These are phyloP conservation scores for Ogataea thermomethanolica DNA, from an alignment of 805 yeast genomes.

Conservation along the genomic window DNA sequence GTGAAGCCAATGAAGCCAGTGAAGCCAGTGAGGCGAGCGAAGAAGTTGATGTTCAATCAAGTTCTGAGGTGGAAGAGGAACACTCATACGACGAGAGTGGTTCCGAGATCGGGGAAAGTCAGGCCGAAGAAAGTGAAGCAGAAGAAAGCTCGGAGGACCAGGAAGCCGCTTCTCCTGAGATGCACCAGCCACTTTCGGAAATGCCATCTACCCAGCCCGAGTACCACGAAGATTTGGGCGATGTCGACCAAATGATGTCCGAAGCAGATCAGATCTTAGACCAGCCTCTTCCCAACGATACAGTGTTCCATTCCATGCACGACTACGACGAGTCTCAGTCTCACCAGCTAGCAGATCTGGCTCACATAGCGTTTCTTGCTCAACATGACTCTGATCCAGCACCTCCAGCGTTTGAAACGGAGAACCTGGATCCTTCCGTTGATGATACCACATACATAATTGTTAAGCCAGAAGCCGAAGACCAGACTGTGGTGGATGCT, in stretches of 20 bases:
- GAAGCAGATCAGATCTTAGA: slow-evolving; percentile 3
- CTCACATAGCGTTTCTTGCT: slow-evolving; percentile 3
- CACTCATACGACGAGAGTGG: slow-evolving; percentile 2
- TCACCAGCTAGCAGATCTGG: slow-evolving; percentile 1
- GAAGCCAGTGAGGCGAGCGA: slow-evolving; percentile 11
- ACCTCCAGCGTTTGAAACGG: slow-evolving; percentile 5
- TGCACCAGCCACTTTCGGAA: not conserved
- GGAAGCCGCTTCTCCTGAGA: not conserved
- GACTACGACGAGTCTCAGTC: not conserved
- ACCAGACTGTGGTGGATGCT: not conserved
- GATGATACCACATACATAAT: slow-evolving; percentile 7
- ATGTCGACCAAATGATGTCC: slow-evolving; percentile 2
- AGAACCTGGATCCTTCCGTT: slow-evolving; percentile 16
- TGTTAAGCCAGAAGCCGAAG: not conserved
- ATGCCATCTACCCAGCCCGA: not conserved
- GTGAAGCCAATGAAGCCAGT: slow-evolving; percentile 3
- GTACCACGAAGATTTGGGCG: not conserved
- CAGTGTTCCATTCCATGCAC: slow-evolving; percentile 3
- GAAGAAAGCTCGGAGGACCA: not conserved
- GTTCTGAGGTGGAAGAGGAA: slow-evolving; percentile 7
- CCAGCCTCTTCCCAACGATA: slow-evolving; percentile 2
- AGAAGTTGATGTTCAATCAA: slow-evolving; percentile 4
- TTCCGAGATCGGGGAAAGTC: not conserved
- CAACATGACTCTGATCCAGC: not conserved
- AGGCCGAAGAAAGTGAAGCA: not conserved